Conservation (phyloP, 306 rosid genomes). For the Macrotyloma uniflorum region DNA sequence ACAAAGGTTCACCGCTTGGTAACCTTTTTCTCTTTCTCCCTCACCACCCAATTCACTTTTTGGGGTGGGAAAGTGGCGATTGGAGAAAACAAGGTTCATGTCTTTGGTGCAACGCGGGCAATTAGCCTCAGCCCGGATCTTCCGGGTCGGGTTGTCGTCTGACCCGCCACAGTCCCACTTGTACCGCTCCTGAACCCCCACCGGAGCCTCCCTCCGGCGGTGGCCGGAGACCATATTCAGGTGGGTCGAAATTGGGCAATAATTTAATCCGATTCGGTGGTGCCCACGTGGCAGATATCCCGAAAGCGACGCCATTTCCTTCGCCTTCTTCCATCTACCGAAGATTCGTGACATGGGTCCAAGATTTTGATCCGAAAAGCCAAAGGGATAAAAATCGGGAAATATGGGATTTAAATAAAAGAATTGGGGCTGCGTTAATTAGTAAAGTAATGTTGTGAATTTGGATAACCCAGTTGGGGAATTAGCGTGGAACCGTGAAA, state of each 20-base stretch:
- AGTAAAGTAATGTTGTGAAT: not conserved
- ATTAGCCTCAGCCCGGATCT: conserved; percentile 86
- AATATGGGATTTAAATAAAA: not conserved
- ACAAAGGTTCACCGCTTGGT: conserved; percentile 79
- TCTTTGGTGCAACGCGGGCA: conserved; percentile 90
- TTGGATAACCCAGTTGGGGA: conserved; percentile 31
- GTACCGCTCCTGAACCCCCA: conserved; percentile 77
- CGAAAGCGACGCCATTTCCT: conserved; percentile 45
- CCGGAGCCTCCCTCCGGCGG: conserved; percentile 58
- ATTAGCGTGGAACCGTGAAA: not conserved
- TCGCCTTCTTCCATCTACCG: conserved; percentile 68
- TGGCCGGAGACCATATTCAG: conserved; percentile 46
- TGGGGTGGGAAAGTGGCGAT: conserved; percentile 51
- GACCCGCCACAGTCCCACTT: conserved; percentile 98
- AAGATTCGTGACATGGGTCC: conserved; percentile 59
- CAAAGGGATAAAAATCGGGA: not conserved
- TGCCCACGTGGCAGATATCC: conserved; percentile 30
- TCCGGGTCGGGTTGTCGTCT: conserved; percentile 59
- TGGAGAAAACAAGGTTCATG: conserved; percentile 72
- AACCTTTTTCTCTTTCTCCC: conserved; percentile 29
- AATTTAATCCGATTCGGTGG: conserved; percentile 34
- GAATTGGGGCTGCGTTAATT: not conserved
- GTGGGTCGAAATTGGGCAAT: conserved; percentile 63
- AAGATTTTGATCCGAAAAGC: conserved; percentile 13
- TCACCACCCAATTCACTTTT: conserved; percentile 15